Percentiles rank a stretch among this genome's conserved stretches.
These are phyloP conservation scores for Colletotrichum sp. DNA, from an alignment of 2,329 filamentous ascomycete species.

Conservation along the genomic window DNA sequence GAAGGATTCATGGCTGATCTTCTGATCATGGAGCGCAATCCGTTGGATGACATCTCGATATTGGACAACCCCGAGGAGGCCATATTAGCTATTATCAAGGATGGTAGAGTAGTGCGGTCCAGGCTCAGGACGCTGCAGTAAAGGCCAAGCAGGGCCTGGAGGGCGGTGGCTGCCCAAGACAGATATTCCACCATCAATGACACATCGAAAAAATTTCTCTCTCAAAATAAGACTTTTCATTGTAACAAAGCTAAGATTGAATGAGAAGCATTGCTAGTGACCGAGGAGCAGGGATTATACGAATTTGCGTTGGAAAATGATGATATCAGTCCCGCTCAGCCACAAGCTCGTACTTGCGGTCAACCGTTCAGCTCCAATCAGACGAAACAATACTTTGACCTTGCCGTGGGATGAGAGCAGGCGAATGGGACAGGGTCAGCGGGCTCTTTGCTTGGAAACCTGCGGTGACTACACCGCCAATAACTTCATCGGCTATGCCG, in stretches of 20 bases:
- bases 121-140: background rate
- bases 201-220: too few relatives aligned
- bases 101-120: background rate
- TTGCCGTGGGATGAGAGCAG: background rate
- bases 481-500: background rate
- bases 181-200: background rate
- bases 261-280: background rate
- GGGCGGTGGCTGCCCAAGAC: background rate
- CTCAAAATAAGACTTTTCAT: background rate
- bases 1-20: slow-evolving; percentile 57
- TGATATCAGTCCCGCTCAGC: background rate
- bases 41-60: slow-evolving; percentile 57
- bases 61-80: slow-evolving; percentile 39
- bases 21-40: slow-evolving; percentile 56
- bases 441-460: background rate
- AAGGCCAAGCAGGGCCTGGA: background rate
- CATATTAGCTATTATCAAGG: background rate
- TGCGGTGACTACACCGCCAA: background rate
- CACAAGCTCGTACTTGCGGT: background rate
- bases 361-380: background rate
- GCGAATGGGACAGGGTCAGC: background rate
- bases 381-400: background rate
- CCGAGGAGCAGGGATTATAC: background rate
- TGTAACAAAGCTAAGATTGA: background rate
- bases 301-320: background rate